Conservation (phyloP, 148 eudicot species). For the Talinum fruticosum region DNA sequence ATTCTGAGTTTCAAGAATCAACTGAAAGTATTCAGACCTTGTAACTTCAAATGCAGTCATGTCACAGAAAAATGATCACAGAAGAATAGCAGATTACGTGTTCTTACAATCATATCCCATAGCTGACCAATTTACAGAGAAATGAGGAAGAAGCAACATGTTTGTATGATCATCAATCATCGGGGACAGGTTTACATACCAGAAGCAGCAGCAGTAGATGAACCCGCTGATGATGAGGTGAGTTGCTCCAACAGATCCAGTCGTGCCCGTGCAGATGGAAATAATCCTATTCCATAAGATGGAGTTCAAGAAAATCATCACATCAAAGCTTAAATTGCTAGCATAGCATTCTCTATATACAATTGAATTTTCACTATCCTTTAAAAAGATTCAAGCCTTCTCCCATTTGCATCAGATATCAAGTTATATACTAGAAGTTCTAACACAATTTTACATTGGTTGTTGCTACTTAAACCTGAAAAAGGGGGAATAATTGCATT, state of each 20-base stretch:
- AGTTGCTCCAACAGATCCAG: constrained; percentile 83
- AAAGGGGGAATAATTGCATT: neutral
- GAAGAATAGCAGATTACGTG: neutral
- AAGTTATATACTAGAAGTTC: neutral
- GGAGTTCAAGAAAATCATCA: neutral
- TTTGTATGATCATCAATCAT: neutral
- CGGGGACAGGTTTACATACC: constrained; percentile 14
- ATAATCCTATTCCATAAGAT: constrained; percentile 8
- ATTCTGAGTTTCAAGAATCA: neutral
- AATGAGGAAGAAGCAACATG: neutral
- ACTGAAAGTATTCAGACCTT: neutral
- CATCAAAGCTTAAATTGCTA: neutral
- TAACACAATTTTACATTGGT: neutral
- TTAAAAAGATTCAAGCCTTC: neutral
- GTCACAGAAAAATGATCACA: neutral
- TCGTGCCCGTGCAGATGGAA: constrained; percentile 60
- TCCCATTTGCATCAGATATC: neutral
- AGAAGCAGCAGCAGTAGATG: constrained; percentile 27
- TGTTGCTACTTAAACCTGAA: neutral
- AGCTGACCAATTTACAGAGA: constrained; percentile 15
- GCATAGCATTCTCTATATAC: neutral
- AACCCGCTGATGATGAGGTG: constrained; percentile 36
- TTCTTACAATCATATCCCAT: too few relatives aligned
- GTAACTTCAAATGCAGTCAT: neutral
- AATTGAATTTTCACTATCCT: neutral